Percentiles rank a stretch among this genome's conserved stretches.
Evolutionary conservation across 495 filamentous ascomycete species (phyloP).

Genomic region (Acidomyces sp.): DNA sequence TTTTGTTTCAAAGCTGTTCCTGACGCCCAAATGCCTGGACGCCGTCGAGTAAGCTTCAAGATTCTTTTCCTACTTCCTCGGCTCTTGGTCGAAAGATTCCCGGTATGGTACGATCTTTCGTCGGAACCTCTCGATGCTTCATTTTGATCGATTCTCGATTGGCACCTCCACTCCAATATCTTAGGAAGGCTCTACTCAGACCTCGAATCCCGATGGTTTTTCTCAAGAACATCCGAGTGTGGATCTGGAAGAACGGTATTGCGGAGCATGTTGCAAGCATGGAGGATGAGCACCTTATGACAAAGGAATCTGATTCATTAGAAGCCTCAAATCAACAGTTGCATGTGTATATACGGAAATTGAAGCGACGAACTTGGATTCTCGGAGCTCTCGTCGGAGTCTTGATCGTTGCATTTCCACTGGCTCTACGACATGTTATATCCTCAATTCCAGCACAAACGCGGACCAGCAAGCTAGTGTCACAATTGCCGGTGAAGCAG

Average conservation of each 20-base stretch:
- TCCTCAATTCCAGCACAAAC: slow-evolving; percentile 2
- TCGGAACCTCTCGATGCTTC: no score
- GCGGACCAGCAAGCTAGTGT: neutral
- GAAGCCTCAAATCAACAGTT: neutral
- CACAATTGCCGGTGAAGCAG: neutral
- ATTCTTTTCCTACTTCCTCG: no score
- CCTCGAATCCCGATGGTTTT: no score
- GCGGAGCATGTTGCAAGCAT: neutral
- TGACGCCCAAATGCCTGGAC: no score
- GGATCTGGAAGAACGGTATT: neutral
- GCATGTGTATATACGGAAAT: neutral
- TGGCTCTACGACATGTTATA: neutral
- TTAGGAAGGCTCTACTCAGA: no score
- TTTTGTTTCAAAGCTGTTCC: no score
- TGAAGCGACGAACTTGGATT: slow-evolving; percentile 1
- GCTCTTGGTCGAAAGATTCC: no score
- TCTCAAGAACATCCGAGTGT: no score
- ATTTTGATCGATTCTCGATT: no score
- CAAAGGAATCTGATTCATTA: neutral
- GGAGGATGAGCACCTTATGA: slow-evolving; percentile 4
- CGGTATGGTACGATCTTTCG: no score
- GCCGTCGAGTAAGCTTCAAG: no score
- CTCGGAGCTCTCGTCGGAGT: slow-evolving; percentile 2
- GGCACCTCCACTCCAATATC: no score
- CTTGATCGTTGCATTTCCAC: neutral